phyloP scores from a whole-genome alignment of 305 asterid genomes.

The Solanum chacoense region DNA sequence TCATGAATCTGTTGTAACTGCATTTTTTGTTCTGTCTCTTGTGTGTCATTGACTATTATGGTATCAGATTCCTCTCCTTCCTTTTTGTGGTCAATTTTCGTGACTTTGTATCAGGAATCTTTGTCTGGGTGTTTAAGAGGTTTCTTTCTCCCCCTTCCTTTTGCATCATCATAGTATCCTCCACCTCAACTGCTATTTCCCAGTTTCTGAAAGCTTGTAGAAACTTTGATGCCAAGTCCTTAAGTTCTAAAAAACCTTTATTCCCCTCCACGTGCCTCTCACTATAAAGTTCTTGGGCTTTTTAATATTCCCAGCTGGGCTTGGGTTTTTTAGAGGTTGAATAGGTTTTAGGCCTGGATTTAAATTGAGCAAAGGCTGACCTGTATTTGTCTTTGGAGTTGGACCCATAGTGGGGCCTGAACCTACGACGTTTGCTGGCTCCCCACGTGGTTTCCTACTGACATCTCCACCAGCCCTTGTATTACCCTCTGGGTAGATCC shows the following conservation, averaged over 20 bases:
- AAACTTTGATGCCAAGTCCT: neutral
- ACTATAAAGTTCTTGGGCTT: neutral
- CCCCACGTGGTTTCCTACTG: neutral
- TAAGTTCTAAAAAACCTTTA: neutral
- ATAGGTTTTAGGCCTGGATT: neutral
- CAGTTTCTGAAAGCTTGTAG: neutral
- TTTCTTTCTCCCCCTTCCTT: neutral
- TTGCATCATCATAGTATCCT: neutral
- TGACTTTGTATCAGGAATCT: neutral
- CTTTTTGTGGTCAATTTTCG: neutral
- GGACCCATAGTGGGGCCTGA: neutral
- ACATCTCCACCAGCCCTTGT: neutral
- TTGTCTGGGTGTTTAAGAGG: neutral
- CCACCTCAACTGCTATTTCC: neutral
- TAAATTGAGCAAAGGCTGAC: neutral
- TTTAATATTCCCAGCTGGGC: neutral
- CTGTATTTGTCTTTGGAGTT: neutral
- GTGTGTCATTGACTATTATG: neutral
- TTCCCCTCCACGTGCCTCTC: neutral
- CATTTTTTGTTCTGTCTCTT: neutral
- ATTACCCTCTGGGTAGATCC: neutral
- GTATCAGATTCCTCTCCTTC: neutral
- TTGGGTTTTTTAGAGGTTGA: neutral
- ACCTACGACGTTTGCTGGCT: neutral
- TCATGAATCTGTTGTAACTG: neutral